Conservation (phyloP, 129 eudicot genomes). For the Kitagawia praeruptora region DNA sequence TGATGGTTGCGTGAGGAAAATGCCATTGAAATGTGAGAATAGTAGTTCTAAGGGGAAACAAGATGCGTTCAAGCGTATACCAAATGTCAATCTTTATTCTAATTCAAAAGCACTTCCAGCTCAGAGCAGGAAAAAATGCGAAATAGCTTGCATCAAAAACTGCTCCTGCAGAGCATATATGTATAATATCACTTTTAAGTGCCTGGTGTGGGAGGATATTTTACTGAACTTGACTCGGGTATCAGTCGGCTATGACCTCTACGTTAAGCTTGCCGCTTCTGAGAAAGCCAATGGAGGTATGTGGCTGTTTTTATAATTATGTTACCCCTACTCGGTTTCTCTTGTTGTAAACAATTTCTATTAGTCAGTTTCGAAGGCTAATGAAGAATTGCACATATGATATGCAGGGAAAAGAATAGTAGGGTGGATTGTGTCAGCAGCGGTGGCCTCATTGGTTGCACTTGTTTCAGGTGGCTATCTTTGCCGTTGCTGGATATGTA, state of each 20-base stretch:
- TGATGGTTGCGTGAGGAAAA: conserved; percentile 22
- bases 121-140: conserved; percentile 8
- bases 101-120: background rate
- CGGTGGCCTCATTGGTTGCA: conserved; percentile 14
- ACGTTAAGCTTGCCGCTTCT: conserved; percentile 20
- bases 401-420: conserved; percentile 9
- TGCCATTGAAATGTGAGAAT: conserved; percentile 20
- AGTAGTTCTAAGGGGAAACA: background rate
- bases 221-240: conserved; percentile 5
- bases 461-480: conserved; percentile 14
- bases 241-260: background rate
- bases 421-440: conserved; percentile 9
- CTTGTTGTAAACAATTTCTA: background rate
- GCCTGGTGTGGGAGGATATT: conserved; percentile 16
- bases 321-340: background rate
- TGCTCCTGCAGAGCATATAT: conserved; percentile 28
- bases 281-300: conserved; percentile 13
- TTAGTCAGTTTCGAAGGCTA: background rate
- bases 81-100: conserved; percentile 6
- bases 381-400: background rate
- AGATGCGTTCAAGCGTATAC: conserved; percentile 9
- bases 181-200: conserved; percentile 3
- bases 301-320: background rate
- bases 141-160: conserved; percentile 15
- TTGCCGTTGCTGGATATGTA: background rate